Percentiles rank a stretch among this genome's conserved stretches.
Conservation (phyloP, 2,329 filamentous ascomycete species). For the Neopestalotiopsis sp. region DNA sequence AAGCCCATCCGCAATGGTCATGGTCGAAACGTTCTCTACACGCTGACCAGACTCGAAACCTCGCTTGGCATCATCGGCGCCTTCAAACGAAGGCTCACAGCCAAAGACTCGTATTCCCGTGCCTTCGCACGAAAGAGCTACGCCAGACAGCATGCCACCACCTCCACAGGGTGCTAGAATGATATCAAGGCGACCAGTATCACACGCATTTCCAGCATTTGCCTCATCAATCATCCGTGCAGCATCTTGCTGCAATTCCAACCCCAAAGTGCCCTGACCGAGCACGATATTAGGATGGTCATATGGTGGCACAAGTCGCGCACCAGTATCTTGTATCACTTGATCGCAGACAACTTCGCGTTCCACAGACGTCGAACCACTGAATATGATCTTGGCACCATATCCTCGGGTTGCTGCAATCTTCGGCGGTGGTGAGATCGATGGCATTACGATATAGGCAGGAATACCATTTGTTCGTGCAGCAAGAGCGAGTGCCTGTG, state of each 20-base stretch:
- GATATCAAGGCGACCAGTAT: conserved; percentile 57
- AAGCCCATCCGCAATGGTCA: conserved; percentile 91
- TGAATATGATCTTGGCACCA: conserved; percentile 80
- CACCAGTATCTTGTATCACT: conserved; percentile 74
- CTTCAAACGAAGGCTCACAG: conserved; percentile 82
- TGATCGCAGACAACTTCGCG: conserved; percentile 76
- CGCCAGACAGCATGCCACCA: conserved; percentile 85
- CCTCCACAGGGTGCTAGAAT: conserved; percentile 87
- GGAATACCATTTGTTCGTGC: conserved; percentile 75
- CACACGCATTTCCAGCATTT: conserved; percentile 24
- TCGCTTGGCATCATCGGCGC: conserved; percentile 81
- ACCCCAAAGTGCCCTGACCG: conserved; percentile 86
- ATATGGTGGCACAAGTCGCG: conserved; percentile 85
- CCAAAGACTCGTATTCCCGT: conserved; percentile 82
- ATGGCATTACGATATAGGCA: conserved; percentile 91
- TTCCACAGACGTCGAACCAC: conserved; percentile 79
- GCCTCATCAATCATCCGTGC: conserved; percentile 51
- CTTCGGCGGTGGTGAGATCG: conserved; percentile 84
- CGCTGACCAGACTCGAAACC: conserved; percentile 70
- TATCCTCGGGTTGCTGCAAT: conserved; percentile 82
- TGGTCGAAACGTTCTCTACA: conserved; percentile 70
- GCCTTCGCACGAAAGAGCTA: conserved; percentile 76
- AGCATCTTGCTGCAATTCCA: conserved; percentile 83
- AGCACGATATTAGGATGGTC: conserved; percentile 92
- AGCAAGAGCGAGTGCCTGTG: conserved; percentile 88